Evolutionary conservation across 257 asterid genomes (phyloP), one percentile per base, ranked within the genome.

Genomic region (Plantago major): DNA sequence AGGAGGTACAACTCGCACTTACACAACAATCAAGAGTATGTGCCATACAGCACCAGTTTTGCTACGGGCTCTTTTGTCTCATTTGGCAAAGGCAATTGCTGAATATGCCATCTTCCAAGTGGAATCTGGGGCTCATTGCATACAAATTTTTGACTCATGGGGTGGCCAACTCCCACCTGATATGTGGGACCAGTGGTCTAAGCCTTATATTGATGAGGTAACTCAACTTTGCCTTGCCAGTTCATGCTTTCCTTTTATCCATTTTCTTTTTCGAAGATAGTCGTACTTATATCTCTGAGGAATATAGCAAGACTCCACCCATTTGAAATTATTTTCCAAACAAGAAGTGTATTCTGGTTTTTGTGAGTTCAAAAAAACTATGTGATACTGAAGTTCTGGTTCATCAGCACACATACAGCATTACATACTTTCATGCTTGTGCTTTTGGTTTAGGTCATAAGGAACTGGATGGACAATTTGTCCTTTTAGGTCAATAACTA

Each of bases 61-160:
- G 74, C 70, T 80, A 53, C 82, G 82, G 73, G 76, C 81, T 55
- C 87, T 89, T 75, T 77, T 93, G n/a, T 85, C 97, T 62, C 97
- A 93, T 77, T 65, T 89, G 58, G 58, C 58, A 11, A 80, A 79
- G 78, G 94, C 94, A 13, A 76, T 80, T 59, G 65, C 87, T 50
- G 85, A 83, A 40, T 81, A 78, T 58, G 73, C 83, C 40, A 7
- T 82, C 33, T 93, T 57, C 78, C 99, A 89, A 85, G 99, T 87
- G 71, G 87, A 87, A 51, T 82, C 90, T 71, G 97, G 97, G 66
- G 97, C 97, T 71, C 94, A 89, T 63, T 87, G 99, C 80, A 82
- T 93, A 68, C 97, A 93, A 17, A 89, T 87, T 68, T 93, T 87
- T 56, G 97, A 89, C 74, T 93, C 99, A 22, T 93, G 97, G 96